Conservation (phyloP, 2,329 filamentous ascomycete genomes). For the Rutstroemia sp. region DNA sequence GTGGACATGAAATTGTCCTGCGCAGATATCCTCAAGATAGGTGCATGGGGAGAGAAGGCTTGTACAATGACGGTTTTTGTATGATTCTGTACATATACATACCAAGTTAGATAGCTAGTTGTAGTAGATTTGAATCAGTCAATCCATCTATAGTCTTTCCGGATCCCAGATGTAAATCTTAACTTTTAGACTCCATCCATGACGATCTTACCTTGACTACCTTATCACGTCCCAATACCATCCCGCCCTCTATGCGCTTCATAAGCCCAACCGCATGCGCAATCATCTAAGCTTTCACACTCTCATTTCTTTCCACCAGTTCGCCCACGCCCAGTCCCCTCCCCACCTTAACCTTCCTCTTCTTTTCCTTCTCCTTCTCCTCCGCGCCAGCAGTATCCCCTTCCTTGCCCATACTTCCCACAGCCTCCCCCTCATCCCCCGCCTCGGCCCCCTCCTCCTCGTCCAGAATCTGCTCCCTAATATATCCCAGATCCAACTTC, state of each 20-base stretch:
- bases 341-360: slow-evolving; percentile 82
- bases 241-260: too few species aligned
- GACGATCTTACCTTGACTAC: slow-evolving; percentile 4
- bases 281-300: slow-evolving; percentile 33
- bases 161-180: too few species aligned
- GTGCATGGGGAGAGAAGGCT: too few species aligned
- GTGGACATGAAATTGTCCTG: too few species aligned
- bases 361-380: slow-evolving; percentile 57
- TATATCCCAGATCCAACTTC: slow-evolving; percentile 68
- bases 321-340: slow-evolving; percentile 71
- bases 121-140: too few species aligned
- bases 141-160: too few species aligned
- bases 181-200: slow-evolving; percentile 7
- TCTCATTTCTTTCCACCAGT: slow-evolving; percentile 65
- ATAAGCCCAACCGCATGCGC: too few species aligned
- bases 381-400: slow-evolving; percentile 54
- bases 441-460: slow-evolving; percentile 35
- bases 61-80: too few species aligned
- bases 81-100: background rate
- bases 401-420: slow-evolving; percentile 54
- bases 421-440: slow-evolving; percentile 61
- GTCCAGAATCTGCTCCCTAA: slow-evolving; percentile 46
- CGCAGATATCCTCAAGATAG: background rate
- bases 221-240: too few species aligned
- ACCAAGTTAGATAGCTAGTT: too few species aligned